Percentiles rank a stretch among this genome's conserved stretches.
Conservation (phyloP, 2,329 filamentous ascomycete species). For the Diaporthe velutina region DNA sequence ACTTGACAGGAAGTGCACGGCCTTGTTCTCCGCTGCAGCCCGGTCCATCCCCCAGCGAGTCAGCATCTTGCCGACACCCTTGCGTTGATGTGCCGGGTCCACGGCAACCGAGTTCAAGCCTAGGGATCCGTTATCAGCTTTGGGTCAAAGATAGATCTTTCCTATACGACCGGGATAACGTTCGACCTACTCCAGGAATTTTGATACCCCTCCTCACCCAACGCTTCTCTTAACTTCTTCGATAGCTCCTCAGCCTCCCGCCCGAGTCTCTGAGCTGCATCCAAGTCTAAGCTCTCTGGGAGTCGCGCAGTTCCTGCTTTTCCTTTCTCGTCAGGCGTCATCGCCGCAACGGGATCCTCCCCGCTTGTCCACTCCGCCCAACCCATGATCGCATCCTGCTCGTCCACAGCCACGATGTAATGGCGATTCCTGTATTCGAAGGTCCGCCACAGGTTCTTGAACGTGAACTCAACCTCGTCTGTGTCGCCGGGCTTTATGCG, state of each 20-base stretch:
- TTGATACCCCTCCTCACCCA: constrained; percentile 26
- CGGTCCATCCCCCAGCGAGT: constrained; percentile 29
- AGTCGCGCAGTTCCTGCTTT: background rate
- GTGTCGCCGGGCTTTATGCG: background rate
- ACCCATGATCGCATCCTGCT: background rate
- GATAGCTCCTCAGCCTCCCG: background rate
- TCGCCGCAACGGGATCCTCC: background rate
- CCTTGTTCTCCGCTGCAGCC: constrained; percentile 28
- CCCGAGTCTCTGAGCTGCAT: background rate
- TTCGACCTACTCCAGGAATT: constrained; percentile 33
- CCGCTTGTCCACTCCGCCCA: constrained; percentile 20
- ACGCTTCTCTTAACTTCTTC: constrained; percentile 6
- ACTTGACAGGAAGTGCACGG: constrained; percentile 32
- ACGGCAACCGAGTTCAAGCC: constrained; percentile 29
- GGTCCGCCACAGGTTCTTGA: background rate
- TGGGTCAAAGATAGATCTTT: background rate
- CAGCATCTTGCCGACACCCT: constrained; percentile 30
- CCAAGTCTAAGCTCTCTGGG: background rate
- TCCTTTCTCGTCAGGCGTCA: background rate
- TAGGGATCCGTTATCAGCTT: background rate
- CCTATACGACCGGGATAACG: background rate
- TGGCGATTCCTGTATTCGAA: constrained; percentile 14
- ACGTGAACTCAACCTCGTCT: background rate
- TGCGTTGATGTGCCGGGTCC: constrained; percentile 34
- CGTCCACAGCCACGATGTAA: constrained; percentile 29